Base-by-base conservation (phyloP, 345 rosid species). In the Combretum micranthum region DNA sequence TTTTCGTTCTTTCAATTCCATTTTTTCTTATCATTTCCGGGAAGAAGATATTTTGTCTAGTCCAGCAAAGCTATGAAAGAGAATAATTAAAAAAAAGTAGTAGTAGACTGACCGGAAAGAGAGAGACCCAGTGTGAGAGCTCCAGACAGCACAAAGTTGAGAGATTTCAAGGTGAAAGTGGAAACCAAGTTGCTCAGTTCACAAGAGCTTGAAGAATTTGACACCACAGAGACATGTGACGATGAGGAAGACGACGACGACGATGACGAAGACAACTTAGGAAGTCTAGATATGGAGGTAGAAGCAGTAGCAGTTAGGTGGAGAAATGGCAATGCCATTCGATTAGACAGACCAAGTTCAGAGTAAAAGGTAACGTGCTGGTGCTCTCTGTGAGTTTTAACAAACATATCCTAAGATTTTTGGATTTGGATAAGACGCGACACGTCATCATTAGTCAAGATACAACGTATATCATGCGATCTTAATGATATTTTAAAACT, bases 81-180 rank as follows among this genome's bases (percentile, higher is more conserved):
- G 9, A 42, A 32, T 69, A 12, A 46, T 48, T 25, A 60, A 14
- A 21, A 18, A 48, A 47, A 48, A 19, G 39, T 8, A 9, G 47
- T 44, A 3, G 22, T 12, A 57, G n/a, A 47, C 74, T 65, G 55
- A 76, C 97, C 88, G 0, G 88, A 60, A 32, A 85, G 75, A 44
- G 88, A 75, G 25, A 87, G 59, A 59, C 79, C 62, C 44, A 87
- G 69, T 1, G 96, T 64, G 48, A 91, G 84, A 60, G 89, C 80
- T 18, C 95, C 95, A 13, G 84, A 80, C 66, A 84, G 77, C 26
- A 74, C 56, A 26, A 77, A 74, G 44, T 74, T 82, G 59, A 82
- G 62, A 63, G 87, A 75, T 58, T 80, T 85, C 44, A 82, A 72
- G n/a, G 75, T 67, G 51, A 79, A 59, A 50, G 68, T 64, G 3